These are phyloP conservation scores for Talaromyces sp. DNA, from an alignment of 2,329 filamentous ascomycete genomes.

Conservation along the genomic window DNA sequence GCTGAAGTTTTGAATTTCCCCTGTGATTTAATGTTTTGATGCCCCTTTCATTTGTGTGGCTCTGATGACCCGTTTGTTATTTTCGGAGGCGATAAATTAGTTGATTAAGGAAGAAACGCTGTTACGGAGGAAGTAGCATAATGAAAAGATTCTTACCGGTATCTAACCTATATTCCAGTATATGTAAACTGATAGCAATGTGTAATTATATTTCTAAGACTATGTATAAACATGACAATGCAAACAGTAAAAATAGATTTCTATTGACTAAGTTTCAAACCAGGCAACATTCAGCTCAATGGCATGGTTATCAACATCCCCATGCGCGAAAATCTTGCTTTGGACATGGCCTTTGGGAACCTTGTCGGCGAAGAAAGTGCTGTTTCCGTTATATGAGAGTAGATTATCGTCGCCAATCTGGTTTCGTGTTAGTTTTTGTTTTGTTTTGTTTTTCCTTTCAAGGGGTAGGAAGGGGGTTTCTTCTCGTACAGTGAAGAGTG, in stretches of 20 bases:
- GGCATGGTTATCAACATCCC: conserved; percentile 21
- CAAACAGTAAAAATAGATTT: neutral
- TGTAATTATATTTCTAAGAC: neutral
- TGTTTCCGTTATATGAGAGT: conserved; percentile 29
- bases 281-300: conserved; percentile 32
- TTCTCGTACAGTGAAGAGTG: conserved; percentile 26
- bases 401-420: conserved; percentile 27
- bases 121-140: neutral
- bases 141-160: neutral
- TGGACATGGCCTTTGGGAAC: conserved; percentile 31
- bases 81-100: neutral
- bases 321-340: conserved; percentile 29
- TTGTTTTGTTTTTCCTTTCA: neutral
- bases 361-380: conserved; percentile 35
- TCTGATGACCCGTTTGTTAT: neutral
- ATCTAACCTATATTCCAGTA: neutral
- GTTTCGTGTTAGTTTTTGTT: neutral
- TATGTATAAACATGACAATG: neutral
- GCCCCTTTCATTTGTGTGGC: neutral
- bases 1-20: neutral
- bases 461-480: conserved; percentile 2
- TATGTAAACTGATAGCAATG: neutral
- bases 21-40: conserved; percentile 2
- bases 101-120: neutral
- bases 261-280: conserved; percentile 16